phyloP scores from a whole-genome alignment of 306 rosid species.

The Castanea crenata region DNA sequence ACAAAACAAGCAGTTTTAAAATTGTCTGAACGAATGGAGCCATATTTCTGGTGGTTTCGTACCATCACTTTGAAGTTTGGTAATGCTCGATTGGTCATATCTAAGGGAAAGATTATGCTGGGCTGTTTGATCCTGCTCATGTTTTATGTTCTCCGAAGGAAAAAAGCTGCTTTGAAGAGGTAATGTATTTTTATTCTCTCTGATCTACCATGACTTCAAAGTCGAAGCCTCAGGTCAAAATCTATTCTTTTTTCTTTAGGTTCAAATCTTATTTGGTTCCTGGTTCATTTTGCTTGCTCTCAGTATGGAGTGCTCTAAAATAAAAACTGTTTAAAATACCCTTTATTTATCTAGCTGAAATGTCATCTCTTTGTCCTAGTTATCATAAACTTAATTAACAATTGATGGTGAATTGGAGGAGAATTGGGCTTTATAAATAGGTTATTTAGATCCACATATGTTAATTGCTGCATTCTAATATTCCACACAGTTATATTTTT shows the following conservation, averaged over 20 bases:
- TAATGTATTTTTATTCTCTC: conserved; percentile 15
- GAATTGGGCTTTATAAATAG: not conserved
- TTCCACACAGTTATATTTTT: not conserved
- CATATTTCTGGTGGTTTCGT: conserved; percentile 68
- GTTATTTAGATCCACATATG: not conserved
- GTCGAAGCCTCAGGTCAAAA: not conserved
- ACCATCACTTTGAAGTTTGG: conserved; percentile 66
- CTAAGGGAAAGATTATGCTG: conserved; percentile 57
- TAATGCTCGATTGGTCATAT: conserved; percentile 42
- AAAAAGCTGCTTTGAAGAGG: conserved; percentile 60
- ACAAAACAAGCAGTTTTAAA: conserved; percentile 42
- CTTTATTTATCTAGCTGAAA: not conserved
- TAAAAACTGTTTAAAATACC: conserved; percentile 3
- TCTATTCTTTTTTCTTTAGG: too few relatives aligned
- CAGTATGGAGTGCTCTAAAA: conserved; percentile 9
- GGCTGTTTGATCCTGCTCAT: conserved; percentile 55
- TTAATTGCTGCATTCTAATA: not conserved
- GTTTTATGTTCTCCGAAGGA: conserved; percentile 55
- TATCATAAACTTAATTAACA: not conserved
- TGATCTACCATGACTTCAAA: not conserved
- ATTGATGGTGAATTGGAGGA: not conserved
- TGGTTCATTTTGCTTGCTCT: not conserved
- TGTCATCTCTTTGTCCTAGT: not conserved
- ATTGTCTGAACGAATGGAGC: conserved; percentile 49
- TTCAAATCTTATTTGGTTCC: not conserved